Percentiles rank a stretch among this genome's conserved stretches.
These are phyloP conservation scores for Dalbergia cultrata DNA, from an alignment of 306 rosid genomes.

Conservation along the genomic window DNA sequence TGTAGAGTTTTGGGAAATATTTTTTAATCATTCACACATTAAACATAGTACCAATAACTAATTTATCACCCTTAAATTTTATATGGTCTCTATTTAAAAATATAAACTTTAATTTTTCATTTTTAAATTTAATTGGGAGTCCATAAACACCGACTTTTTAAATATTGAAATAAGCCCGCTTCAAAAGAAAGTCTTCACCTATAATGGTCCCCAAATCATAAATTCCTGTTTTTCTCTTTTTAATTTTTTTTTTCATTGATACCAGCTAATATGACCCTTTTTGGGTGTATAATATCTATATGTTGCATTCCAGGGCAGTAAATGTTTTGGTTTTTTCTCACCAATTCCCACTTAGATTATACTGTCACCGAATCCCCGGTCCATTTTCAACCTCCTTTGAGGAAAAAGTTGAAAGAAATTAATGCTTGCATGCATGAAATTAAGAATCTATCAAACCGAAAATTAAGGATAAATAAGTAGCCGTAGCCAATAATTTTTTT, in stretches of 20 bases:
- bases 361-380: not conserved
- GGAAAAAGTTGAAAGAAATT: not conserved
- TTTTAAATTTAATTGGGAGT: no score
- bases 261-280: not conserved
- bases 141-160: no score
- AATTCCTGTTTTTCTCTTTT: not conserved
- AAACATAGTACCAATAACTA: no score
- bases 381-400: not conserved
- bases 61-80: no score
- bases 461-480: not conserved
- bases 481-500: not conserved
- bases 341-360: not conserved
- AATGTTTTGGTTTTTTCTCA: not conserved
- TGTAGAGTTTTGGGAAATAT: not conserved
- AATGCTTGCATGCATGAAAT: not conserved
- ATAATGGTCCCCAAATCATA: conserved; percentile 46
- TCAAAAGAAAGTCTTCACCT: conserved; percentile 26
- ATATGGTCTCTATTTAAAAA: no score
- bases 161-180: not conserved
- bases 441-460: not conserved
- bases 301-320: not conserved
- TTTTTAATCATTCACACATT: no score
- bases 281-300: not conserved
- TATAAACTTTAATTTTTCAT: no score
- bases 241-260: not conserved